Evolutionary conservation across 2,329 filamentous ascomycete species (phyloP).

Genomic region (Grosmannia clavigera): DNA sequence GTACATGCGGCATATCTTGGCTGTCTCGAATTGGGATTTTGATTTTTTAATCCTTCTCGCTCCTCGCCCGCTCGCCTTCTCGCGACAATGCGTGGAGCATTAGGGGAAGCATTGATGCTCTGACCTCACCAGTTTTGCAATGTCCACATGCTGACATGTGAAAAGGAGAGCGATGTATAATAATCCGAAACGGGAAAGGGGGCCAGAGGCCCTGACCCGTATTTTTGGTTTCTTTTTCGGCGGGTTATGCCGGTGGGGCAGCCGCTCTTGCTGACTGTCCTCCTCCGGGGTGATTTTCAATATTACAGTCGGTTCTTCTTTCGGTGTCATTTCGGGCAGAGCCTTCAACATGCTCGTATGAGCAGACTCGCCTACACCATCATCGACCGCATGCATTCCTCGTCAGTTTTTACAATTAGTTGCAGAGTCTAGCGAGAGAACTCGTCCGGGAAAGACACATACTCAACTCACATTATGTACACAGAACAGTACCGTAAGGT

Average conservation of each 20-base stretch:
- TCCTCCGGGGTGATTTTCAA: background rate
- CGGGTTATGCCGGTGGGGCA: background rate
- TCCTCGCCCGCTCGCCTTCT: slow-evolving; percentile 1
- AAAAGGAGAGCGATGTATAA: slow-evolving; percentile 1
- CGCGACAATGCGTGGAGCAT: background rate
- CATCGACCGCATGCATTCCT: background rate
- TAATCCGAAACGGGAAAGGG: background rate
- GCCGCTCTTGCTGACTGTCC: background rate
- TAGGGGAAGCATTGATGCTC: background rate
- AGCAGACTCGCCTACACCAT: background rate
- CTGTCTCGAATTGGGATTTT: background rate
- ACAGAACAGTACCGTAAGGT: no score
- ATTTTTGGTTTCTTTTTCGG: background rate
- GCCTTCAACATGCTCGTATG: background rate
- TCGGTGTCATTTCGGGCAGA: slow-evolving; percentile 2
- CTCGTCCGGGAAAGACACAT: no score
- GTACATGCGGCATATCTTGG: background rate
- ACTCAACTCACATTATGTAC: no score
- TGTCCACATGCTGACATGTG: background rate
- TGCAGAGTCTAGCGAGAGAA: no score
- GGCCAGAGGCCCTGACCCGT: background rate
- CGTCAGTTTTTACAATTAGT: background rate
- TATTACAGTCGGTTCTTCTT: background rate
- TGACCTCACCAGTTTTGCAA: background rate
- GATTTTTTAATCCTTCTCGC: background rate